These are phyloP conservation scores for Laguncularia racemosa DNA, from an alignment of 345 rosid genomes.

Conservation along the genomic window DNA sequence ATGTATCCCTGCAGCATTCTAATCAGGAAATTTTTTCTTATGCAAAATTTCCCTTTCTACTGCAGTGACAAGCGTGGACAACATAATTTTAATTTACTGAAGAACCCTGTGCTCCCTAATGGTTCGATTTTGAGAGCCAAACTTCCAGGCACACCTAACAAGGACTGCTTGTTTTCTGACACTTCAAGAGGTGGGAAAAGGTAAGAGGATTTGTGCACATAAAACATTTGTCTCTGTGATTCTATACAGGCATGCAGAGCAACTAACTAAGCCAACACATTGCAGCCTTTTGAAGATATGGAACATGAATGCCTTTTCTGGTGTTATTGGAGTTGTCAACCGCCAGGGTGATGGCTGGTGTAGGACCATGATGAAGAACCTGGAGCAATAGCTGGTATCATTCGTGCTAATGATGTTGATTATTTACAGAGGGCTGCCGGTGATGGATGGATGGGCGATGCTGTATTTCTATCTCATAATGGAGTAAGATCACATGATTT, in stretches of 20 bases:
- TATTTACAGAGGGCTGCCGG: constrained; percentile 43
- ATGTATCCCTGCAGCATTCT: background rate
- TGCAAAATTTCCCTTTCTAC: background rate
- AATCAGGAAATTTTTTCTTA: background rate
- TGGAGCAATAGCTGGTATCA: constrained; percentile 33
- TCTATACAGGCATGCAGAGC: background rate
- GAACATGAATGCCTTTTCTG: constrained; percentile 53
- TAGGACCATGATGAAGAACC: constrained; percentile 48
- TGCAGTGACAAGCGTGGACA: constrained; percentile 66
- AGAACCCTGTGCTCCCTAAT: constrained; percentile 57
- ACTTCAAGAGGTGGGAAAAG: constrained; percentile 56
- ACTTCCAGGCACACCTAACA: constrained; percentile 63
- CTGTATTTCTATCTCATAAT: constrained; percentile 45
- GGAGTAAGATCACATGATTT: constrained; percentile 15
- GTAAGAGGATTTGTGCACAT: constrained; percentile 13
- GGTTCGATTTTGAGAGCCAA: constrained; percentile 63
- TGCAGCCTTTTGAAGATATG: constrained; percentile 58
- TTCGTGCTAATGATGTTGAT: constrained; percentile 49
- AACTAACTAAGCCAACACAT: background rate
- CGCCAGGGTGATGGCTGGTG: constrained; percentile 79
- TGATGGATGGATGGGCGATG: constrained; percentile 49
- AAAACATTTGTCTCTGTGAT: background rate
- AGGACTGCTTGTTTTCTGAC: constrained; percentile 58
- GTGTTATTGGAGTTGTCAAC: constrained; percentile 57
- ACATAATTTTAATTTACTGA: constrained; percentile 55